A percentile compares a stretch with the other conserved stretches of the same genome.
phyloP scores from a whole-genome alignment of 441 rosid genomes.

The Gossypium gossypioides region DNA sequence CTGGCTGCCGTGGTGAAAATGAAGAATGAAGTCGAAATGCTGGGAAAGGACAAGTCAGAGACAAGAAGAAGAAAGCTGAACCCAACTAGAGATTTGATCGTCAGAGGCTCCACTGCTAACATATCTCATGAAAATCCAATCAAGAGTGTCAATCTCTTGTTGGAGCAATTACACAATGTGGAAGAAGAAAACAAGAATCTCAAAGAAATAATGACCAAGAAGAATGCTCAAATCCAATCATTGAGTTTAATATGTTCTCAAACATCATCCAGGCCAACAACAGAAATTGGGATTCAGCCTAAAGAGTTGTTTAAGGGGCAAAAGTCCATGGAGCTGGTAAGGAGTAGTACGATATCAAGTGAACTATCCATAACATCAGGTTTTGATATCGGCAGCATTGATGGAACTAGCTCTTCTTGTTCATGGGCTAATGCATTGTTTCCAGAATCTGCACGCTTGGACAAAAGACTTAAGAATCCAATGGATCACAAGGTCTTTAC shows the following conservation, averaged over 20 bases:
- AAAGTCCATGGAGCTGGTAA: conserved; percentile 27
- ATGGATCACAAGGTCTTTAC: conserved; percentile 19
- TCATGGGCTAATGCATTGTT: conserved; percentile 57
- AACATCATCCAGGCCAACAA: conserved; percentile 24
- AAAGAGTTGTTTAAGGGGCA: conserved; percentile 34
- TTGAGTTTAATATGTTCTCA: conserved; percentile 22
- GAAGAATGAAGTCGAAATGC: conserved; percentile 34
- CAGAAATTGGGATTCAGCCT: conserved; percentile 20
- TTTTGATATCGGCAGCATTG: conserved; percentile 33
- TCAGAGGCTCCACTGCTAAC: conserved; percentile 26
- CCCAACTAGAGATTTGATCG: conserved; percentile 34
- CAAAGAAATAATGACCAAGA: conserved; percentile 36
- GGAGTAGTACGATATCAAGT: conserved; percentile 13
- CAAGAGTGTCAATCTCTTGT: conserved; percentile 31
- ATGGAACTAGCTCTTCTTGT: conserved; percentile 36
- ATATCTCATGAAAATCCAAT: conserved; percentile 29
- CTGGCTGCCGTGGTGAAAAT: conserved; percentile 29
- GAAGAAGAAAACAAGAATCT: conserved; percentile 55
- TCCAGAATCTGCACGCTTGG: conserved; percentile 42
- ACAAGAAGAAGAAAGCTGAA: conserved; percentile 29
- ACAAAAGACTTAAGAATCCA: conserved; percentile 22
- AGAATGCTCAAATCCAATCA: conserved; percentile 29
- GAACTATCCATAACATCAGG: conserved; percentile 18
- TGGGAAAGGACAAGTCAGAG: conserved; percentile 27
- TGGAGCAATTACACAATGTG: conserved; percentile 40